Evolutionary conservation across 2,329 filamentous ascomycete genomes (phyloP), one percentile per base, ranked within the genome.

Genomic region (Sporothrix humicola): DNA sequence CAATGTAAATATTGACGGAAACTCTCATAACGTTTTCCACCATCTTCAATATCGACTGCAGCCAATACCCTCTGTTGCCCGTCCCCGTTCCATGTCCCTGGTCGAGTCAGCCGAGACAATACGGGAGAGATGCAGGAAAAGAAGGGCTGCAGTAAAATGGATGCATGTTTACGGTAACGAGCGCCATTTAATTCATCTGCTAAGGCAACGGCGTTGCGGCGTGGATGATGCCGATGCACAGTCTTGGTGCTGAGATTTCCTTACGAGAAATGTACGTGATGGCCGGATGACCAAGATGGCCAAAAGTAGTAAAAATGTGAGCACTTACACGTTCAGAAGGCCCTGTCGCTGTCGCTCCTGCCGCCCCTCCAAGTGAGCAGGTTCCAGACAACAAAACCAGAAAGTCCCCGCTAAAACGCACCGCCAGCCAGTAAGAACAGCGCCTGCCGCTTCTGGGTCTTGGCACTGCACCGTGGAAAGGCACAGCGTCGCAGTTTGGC

Each of bases 11-110:
- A 66, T 31, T 37, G 31, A n/a, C n/a, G n/a, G n/a, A n/a, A n/a
- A n/a, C n/a, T n/a, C n/a, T n/a, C n/a, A n/a, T n/a, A n/a, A n/a
- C n/a, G n/a, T n/a, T n/a, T 46, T n/a, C 56, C 44, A 3, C 12
- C 23, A 31, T 13, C 56, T 59, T 37, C 2, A 17, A 50, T 2
- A 5, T 10, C 15, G 59, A 7, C 59, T 46, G 37, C 59, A 46
- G 59, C 59, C 59, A 48, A 26, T 10, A 20, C 37, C 46, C 42
- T 66, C 61, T n/a, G n/a, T 48, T 48, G 61, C 42, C n/a, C n/a
- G 68, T 44, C 12, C 68, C 50, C 48, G 48, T 70, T 58, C 68
- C 68, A 58, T 20, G 68, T 70, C 68, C 66, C 68, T 58, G 68
- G 68, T 70, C 17, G 50, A 42, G 68, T 31, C 50, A 37, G 50